These are phyloP conservation scores for Arabis hirsuta DNA, from an alignment of 345 rosid species.

Conservation along the genomic window DNA sequence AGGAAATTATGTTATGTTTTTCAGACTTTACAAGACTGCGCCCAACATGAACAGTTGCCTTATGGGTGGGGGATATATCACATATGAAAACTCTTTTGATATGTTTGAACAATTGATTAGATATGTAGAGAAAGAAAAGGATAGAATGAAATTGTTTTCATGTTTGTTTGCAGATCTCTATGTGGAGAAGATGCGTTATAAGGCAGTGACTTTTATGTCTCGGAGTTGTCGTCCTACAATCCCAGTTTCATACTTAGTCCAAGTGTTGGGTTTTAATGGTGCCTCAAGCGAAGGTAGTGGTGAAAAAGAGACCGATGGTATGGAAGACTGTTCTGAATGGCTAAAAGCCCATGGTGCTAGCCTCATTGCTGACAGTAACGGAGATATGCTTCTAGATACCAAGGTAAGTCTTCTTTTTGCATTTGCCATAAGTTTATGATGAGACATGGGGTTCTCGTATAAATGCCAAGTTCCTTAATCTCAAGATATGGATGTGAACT, in stretches of 20 bases:
- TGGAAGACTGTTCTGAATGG: conserved; percentile 87
- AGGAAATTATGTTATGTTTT: conserved; percentile 87
- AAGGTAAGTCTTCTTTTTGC: conserved; percentile 54
- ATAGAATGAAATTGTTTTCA: neutral
- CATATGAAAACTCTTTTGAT: conserved; percentile 19
- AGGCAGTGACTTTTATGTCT: conserved; percentile 86
- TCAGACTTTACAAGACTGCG: conserved; percentile 80
- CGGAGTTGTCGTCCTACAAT: conserved; percentile 89
- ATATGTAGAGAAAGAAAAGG: neutral
- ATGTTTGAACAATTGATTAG: conserved; percentile 19
- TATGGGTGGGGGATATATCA: conserved; percentile 71
- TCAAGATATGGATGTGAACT: conserved; percentile 14
- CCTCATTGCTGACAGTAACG: conserved; percentile 59
- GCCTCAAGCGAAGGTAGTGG: conserved; percentile 54
- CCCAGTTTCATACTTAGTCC: conserved; percentile 76
- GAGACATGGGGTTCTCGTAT: neutral
- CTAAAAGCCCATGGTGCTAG: conserved; percentile 86
- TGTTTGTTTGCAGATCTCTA: conserved; percentile 70
- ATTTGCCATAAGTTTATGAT: neutral
- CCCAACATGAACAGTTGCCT: conserved; percentile 89
- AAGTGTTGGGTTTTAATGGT: conserved; percentile 70
- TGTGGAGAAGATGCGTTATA: conserved; percentile 90
- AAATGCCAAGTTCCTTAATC: neutral
- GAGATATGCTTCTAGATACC: conserved; percentile 81
- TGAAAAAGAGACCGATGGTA: conserved; percentile 58